These are phyloP conservation scores for Pseudogymnoascus sp. DNA, from an alignment of 2,329 filamentous ascomycete genomes.

Conservation along the genomic window DNA sequence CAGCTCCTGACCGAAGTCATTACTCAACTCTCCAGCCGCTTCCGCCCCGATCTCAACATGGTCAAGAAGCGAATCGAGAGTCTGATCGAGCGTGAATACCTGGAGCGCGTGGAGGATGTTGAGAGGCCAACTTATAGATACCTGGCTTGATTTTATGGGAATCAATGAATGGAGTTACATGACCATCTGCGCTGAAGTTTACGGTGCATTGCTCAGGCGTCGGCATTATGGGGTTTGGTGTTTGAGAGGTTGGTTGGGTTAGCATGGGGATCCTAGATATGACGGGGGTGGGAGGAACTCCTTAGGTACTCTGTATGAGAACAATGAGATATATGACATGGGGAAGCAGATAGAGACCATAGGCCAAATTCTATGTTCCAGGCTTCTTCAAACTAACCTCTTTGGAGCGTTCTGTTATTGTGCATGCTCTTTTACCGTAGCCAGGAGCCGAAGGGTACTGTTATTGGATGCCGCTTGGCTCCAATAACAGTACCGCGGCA, in stretches of 20 bases:
- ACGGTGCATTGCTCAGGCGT: neutral
- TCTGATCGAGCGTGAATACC: conserved; percentile 66
- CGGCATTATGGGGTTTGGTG: conserved; percentile 1
- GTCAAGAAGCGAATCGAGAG: conserved; percentile 77
- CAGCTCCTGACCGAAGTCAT: conserved; percentile 65
- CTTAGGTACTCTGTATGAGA: neutral
- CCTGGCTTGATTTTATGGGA: conserved; percentile 44
- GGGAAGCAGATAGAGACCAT: neutral
- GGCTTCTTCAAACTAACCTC: neutral
- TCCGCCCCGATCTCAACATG: conserved; percentile 67
- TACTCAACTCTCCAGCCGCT: conserved; percentile 56
- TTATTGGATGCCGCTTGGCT: no score
- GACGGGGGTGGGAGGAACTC: neutral
- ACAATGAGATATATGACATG: neutral
- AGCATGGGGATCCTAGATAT: neutral
- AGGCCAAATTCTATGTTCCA: neutral
- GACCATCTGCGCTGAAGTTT: neutral
- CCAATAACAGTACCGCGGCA: neutral
- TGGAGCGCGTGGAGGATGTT: conserved; percentile 64
- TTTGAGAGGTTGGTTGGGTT: neutral
- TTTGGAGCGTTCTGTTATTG: no score
- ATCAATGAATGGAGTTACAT: conserved; percentile 3
- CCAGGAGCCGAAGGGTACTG: neutral
- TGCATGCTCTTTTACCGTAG: neutral
- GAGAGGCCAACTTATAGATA: conserved; percentile 59